phyloP scores from a whole-genome alignment of 1,139 yeast genomes.

The Kazachstania sp. region DNA sequence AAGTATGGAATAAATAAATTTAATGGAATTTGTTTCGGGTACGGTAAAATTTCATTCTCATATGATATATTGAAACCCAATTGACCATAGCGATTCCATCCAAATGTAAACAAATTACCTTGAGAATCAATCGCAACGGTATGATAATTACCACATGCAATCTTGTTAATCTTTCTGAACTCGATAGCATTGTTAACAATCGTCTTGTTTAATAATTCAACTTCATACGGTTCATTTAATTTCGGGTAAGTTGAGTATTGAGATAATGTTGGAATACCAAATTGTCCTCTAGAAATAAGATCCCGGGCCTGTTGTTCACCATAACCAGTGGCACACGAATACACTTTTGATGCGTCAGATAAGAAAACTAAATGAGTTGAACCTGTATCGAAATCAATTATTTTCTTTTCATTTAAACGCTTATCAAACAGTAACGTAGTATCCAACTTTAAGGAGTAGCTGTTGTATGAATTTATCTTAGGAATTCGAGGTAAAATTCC shows the following conservation, averaged over 20 bases:
- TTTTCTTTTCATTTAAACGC: slow-evolving; percentile 36
- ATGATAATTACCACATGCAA: slow-evolving; percentile 71
- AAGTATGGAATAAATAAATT: slow-evolving; percentile 32
- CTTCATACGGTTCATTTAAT: slow-evolving; percentile 19
- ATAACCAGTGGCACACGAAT: slow-evolving; percentile 51
- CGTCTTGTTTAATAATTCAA: slow-evolving; percentile 24
- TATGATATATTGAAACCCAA: slow-evolving; percentile 64
- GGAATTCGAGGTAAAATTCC: slow-evolving; percentile 1
- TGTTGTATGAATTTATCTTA: slow-evolving; percentile 9
- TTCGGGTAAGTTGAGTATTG: slow-evolving; percentile 41
- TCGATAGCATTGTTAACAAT: neutral
- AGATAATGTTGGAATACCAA: slow-evolving; percentile 65
- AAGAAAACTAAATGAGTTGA: slow-evolving; percentile 56
- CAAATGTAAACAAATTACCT: slow-evolving; percentile 75
- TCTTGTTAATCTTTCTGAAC: slow-evolving; percentile 42
- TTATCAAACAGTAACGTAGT: slow-evolving; percentile 13
- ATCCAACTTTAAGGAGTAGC: slow-evolving; percentile 20
- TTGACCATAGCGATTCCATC: slow-evolving; percentile 75
- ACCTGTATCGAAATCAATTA: slow-evolving; percentile 53
- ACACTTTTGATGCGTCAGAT: slow-evolving; percentile 55
- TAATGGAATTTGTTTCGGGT: slow-evolving; percentile 46
- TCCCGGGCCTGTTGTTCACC: slow-evolving; percentile 10
- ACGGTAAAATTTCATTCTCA: slow-evolving; percentile 57
- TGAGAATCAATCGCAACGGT: slow-evolving; percentile 54
- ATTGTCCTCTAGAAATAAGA: slow-evolving; percentile 59